A percentile compares a stretch with the other conserved stretches of the same genome.
Evolutionary conservation across 2,329 filamentous ascomycete genomes (phyloP).

Genomic region (Penicillium aurantiogriseum): DNA sequence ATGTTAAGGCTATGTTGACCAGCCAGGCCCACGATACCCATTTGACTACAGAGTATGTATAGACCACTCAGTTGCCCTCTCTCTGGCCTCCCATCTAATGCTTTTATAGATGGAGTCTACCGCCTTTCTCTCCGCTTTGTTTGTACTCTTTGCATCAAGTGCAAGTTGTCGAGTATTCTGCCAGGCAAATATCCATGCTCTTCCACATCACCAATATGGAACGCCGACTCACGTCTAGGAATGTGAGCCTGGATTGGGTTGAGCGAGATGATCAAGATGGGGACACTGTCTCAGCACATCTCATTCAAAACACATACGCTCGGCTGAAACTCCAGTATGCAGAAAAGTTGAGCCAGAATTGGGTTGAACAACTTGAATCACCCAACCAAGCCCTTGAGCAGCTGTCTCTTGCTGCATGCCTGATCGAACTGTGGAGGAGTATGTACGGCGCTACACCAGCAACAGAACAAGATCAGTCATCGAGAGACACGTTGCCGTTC

Average conservation of each 20-base stretch:
- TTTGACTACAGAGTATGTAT: not conserved
- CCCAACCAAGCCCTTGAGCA: slow-evolving; percentile 95
- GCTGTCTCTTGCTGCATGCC: slow-evolving; percentile 81
- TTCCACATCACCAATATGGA: not conserved
- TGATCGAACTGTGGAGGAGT: slow-evolving; percentile 84
- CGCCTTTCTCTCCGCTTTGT: slow-evolving; percentile 1
- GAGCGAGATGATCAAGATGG: not conserved
- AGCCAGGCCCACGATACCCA: too few species aligned
- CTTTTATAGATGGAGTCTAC: not conserved
- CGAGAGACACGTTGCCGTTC: slow-evolving; percentile 49
- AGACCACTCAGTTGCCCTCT: not conserved
- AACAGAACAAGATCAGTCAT: slow-evolving; percentile 15
- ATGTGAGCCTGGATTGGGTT: slow-evolving; percentile 4
- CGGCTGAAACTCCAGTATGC: slow-evolving; percentile 78
- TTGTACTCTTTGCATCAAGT: not conserved
- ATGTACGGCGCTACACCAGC: slow-evolving; percentile 62
- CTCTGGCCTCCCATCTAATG: not conserved
- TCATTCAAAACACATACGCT: slow-evolving; percentile 79
- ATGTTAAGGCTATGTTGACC: too few species aligned
- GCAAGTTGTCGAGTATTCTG: not conserved
- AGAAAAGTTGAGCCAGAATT: slow-evolving; percentile 64
- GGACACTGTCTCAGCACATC: slow-evolving; percentile 72
- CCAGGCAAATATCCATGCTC: not conserved
- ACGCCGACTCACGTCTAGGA: slow-evolving; percentile 2
- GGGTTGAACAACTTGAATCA: slow-evolving; percentile 85